Base-by-base conservation (phyloP, 805 yeast genomes). In the Yarrowia sp. region DNA sequence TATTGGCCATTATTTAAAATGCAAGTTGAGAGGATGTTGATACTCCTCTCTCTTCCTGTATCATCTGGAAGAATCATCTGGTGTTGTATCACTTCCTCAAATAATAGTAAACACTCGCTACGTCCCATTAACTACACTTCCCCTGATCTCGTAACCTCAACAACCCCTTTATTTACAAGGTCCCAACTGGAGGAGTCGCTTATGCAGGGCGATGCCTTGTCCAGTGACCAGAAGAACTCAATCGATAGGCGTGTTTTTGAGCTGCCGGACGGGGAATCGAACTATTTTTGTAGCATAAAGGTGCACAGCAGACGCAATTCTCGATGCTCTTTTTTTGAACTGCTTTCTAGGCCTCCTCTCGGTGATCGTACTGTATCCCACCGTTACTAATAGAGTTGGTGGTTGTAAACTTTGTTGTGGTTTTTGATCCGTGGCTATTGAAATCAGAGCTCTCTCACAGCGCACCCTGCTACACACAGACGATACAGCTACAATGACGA, bases 141-240 rank as follows among this genome's bases (percentile, higher is more conserved):
- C 16, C 18, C 3, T 27, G 8, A 8, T 24, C 19, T 16, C 8
- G 47, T 44, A 18, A 27, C 51, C 51, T 10, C n/a, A 16, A 35
- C 18, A 19, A 44, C 51, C 51, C 51, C 51, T 29, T 41, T 44
- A 44, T 44, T 44, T 44, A 19, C 25, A 7, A 6, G 32, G 49
- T 44, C 51, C 51, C 51, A 44, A 29, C 25, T 44, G 51, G 51
- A n/a, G n/a, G n/a, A 9, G 49, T 44, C 35, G 51, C 51, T 44
- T 29, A 44, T 44, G 51, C 51, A 44, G 51, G 51, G 51, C 10
- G 16, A 3, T 4, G 16, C 33, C 35, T 29, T 27, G 51, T 44
- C 35, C 7, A 29, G 51, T 29, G 35, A 13, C 16, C 35, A 44
- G 32, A n/a, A n/a, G n/a, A 44, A 44, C 51, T 44, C 51, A 44